Base-by-base conservation (phyloP, 805 yeast species). In the Metschnikowia reukaufii region DNA sequence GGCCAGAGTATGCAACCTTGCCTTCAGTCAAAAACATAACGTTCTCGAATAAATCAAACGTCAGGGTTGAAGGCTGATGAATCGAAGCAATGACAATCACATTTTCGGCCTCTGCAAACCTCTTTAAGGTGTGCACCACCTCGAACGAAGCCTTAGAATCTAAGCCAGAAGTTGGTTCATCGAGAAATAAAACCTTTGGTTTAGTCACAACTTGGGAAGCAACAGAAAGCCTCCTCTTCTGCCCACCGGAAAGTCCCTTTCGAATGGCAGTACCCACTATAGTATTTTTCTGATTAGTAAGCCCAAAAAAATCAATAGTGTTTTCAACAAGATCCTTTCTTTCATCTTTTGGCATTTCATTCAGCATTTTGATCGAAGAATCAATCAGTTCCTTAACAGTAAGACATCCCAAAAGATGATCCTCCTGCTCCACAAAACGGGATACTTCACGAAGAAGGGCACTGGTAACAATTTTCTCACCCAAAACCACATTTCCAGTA, bases 141-240 rank as follows among this genome's bases (percentile, higher is more conserved):
- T 81, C 67, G 51, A 73, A 78, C 0, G 96, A 90, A 7, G 89
- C 82, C 51, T 80, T 82, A 7, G 95, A 82, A 63, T 88, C 96
- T 30, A 88, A 65, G 0, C 96, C 96, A 0, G 96, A 87, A 0
- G 96, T 88, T 3, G 96, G 96, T 56, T 88, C 96, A 62, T 88
- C 96, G 37, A 88, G 66, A 58, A 88, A 88, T 51, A 88, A 64
- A 0, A 88, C 68, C 0, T 88, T 79, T 0, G 96, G 96, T 52
- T 82, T 84, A 3, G 86, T 78, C 36, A 88, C 71, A 58, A 88
- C 68, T 62, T 88, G 96, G 18, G 88, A 78, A 0, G 88, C 96
- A 33, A 88, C 78, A 37, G 91, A 84, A 5, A 86, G 74, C 49
- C 96, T 65, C 58, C 96, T 64, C 59, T 82, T 84, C 59, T 88